phyloP scores from a whole-genome alignment of 805 yeast species.

The Cephaloascus albidus region DNA sequence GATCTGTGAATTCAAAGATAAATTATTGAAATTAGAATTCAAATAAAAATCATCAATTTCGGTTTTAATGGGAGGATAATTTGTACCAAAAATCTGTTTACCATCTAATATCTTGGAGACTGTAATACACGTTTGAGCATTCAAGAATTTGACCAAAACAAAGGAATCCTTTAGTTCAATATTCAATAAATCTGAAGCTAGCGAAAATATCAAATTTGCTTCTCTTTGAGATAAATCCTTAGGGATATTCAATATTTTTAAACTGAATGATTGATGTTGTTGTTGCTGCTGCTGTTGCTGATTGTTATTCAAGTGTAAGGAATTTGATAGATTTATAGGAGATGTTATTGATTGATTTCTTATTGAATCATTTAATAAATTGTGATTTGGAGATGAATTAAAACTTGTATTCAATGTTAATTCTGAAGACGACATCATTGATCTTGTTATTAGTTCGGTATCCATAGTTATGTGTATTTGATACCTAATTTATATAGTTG shows the following conservation, averaged over 20 bases:
- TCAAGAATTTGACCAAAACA: constrained; percentile 25
- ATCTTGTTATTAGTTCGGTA: not conserved
- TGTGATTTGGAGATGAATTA: not conserved
- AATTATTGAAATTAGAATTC: constrained; percentile 3
- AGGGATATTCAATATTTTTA: constrained; percentile 51
- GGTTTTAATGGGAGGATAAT: constrained; percentile 23
- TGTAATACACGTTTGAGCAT: constrained; percentile 26
- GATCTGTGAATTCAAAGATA: constrained; percentile 4
- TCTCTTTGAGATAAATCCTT: constrained; percentile 57
- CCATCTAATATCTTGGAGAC: constrained; percentile 30
- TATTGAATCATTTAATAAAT: not conserved
- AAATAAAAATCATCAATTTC: constrained; percentile 18
- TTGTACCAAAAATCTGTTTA: constrained; percentile 26
- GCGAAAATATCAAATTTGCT: constrained; percentile 55
- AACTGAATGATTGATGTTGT: constrained; percentile 8
- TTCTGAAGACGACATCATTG: not conserved
- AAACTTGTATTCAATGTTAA: too few relatives aligned
- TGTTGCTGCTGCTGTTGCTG: constrained; percentile 5
- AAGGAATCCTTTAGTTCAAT: constrained; percentile 33
- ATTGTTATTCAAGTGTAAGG: not conserved
- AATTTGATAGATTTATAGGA: not conserved
- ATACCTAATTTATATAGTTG: not conserved
- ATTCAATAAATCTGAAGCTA: constrained; percentile 53
- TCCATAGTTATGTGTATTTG: too few relatives aligned
- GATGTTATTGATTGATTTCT: not conserved